Base-by-base conservation (phyloP, 345 rosid species). In the Angophora floribunda region DNA sequence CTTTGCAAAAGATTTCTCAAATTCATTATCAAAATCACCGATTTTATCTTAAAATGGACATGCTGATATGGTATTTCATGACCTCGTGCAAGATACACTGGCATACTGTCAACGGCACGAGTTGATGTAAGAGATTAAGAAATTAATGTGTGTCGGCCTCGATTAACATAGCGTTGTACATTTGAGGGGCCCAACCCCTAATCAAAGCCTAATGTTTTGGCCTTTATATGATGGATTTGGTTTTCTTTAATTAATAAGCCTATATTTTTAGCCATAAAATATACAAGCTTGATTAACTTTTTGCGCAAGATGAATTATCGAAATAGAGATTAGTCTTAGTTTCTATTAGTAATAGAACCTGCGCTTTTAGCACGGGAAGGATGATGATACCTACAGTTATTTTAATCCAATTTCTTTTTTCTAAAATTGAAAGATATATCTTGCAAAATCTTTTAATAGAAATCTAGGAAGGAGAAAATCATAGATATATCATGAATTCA, bases 81-180 rank as follows among this genome's bases (percentile, higher is more conserved):
- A 36, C 26, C 3, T 7, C 1, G 9, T 15, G 16, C 5, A 15
- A 4, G 2, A 16, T 16, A 32, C 0, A 32, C 0, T 3, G 16
- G 15, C 1, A n/a, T 14, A 61, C 15, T 7, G 2, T n/a, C 2
- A 1, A 5, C 32, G 0, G n/a, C 5, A 9, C 0, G 7, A 7
- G 15, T 1, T n/a, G 1, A 1, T 8, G 4, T 5, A 41, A 9
- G 28, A 10, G 1, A 41, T 19, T 9, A 11, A 5, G 8, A 13
- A 19, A 19, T 5, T 41, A 14, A 41, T 5, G 10, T 3, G 1
- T 5, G 7, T 19, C 2, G 7, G 15, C 4, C 41, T 41, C 5
- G 4, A 21, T 75, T 75, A 5, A 26, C 5, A 19, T 11, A 41
- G 5, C 14, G 45, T 10, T 3, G 4, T 5, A 14, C 13, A 12